These are phyloP conservation scores for Rhodofomes roseus DNA, from an alignment of 1,284 basidiomycete genomes.

Conservation along the genomic window DNA sequence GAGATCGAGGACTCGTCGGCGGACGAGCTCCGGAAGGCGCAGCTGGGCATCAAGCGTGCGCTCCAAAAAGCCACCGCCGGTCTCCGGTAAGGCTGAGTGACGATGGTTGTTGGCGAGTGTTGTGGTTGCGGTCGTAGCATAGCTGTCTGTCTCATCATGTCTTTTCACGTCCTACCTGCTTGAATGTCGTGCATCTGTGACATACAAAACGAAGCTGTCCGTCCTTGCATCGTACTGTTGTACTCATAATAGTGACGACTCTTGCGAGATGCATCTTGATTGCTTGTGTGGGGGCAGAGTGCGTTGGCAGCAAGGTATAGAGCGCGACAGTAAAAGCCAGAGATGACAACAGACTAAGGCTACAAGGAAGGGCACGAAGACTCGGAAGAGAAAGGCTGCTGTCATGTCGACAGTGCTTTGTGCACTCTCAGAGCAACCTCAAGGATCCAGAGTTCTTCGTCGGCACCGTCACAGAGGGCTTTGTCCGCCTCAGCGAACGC, in stretches of 20 bases:
- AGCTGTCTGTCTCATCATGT: conserved; percentile 17
- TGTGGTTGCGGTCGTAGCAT: conserved; percentile 2
- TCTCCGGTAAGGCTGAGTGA: conserved; percentile 53
- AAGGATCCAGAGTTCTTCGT: conserved; percentile 94
- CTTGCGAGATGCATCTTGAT: background rate
- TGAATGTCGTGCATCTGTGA: conserved; percentile 16
- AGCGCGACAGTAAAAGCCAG: background rate
- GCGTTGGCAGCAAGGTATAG: background rate
- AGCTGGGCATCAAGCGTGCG: conserved; percentile 89
- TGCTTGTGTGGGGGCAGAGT: background rate
- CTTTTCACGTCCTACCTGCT: conserved; percentile 8
- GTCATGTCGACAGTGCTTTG: conserved; percentile 43
- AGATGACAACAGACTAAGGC: background rate
- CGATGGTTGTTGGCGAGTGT: conserved; percentile 11
- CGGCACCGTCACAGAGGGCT: conserved; percentile 94
- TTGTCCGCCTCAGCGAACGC: conserved; percentile 96
- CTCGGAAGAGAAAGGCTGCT: background rate
- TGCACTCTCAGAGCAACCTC: conserved; percentile 81
- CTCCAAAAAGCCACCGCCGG: conserved; percentile 93
- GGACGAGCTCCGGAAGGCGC: conserved; percentile 92
- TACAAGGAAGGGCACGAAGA: background rate
- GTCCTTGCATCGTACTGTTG: conserved; percentile 10
- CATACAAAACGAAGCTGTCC: conserved; percentile 17
- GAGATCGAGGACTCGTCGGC: conserved; percentile 91
- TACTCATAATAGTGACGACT: background rate